Evolutionary conservation across 148 eudicot genomes (phyloP).

Genomic region (Camellia japonica): DNA sequence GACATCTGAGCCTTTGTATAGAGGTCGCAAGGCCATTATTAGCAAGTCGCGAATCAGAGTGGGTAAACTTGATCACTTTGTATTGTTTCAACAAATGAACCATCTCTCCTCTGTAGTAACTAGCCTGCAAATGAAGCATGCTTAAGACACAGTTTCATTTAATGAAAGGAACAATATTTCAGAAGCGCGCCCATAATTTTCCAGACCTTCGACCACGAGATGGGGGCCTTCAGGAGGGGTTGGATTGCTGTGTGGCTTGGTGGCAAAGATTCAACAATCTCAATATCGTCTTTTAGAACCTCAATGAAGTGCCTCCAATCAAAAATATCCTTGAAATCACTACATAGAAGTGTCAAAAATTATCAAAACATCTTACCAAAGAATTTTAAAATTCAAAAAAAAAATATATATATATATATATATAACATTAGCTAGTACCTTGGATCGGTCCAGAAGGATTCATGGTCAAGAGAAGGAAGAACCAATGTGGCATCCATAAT

Average conservation of each 20-base stretch:
- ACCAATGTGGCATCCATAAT: constrained; percentile 74
- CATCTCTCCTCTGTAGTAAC: constrained; percentile 53
- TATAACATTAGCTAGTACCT: constrained; percentile 31
- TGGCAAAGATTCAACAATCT: constrained; percentile 49
- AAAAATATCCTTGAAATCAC: constrained; percentile 65
- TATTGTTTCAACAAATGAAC: constrained; percentile 36
- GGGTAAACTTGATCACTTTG: constrained; percentile 51
- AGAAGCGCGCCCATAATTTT: too few relatives aligned
- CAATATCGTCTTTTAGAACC: constrained; percentile 45
- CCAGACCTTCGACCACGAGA: constrained; percentile 69
- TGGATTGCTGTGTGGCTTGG: constrained; percentile 21
- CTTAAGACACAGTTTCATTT: background rate
- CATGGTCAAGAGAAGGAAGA: constrained; percentile 57
- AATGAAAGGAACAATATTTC: background rate
- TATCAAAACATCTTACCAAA: background rate
- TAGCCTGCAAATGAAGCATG: constrained; percentile 32
- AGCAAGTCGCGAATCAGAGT: constrained; percentile 58
- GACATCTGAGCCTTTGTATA: constrained; percentile 56
- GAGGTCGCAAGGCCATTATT: constrained; percentile 56
- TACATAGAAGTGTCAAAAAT: constrained; percentile 13
- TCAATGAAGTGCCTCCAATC: constrained; percentile 59
- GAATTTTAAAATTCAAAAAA: background rate
- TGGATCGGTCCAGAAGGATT: constrained; percentile 69
- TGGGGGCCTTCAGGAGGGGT: constrained; percentile 43
- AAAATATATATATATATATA: too few relatives aligned